phyloP scores from a whole-genome alignment of 2,329 filamentous ascomycete species.

The Trichophyton schoenleinii region DNA sequence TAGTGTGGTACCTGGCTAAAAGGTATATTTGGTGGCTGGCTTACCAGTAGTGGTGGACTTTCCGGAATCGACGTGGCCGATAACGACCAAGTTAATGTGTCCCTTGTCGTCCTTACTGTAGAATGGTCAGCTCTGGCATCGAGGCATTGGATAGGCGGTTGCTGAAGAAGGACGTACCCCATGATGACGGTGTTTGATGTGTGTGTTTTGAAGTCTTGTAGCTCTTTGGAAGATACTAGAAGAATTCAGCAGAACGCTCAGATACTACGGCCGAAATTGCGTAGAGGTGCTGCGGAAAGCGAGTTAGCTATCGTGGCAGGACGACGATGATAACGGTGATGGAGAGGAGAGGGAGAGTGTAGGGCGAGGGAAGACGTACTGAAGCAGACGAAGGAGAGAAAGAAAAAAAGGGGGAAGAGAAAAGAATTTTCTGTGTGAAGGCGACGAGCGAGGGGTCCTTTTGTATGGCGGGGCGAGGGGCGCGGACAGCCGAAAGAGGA shows the following conservation, averaged over 20 bases:
- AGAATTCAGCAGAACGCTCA: slow-evolving; percentile 35
- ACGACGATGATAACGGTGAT: slow-evolving; percentile 11
- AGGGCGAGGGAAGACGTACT: slow-evolving; percentile 29
- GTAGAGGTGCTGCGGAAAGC: slow-evolving; percentile 37
- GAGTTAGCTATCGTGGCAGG: slow-evolving; percentile 16
- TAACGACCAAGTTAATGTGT: slow-evolving; percentile 97
- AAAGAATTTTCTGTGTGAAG: slow-evolving; percentile 21
- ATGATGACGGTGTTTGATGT: slow-evolving; percentile 40
- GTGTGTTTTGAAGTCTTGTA: slow-evolving; percentile 31
- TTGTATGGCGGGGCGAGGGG: slow-evolving; percentile 34
- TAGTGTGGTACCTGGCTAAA: background rate
- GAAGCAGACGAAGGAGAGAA: slow-evolving; percentile 32
- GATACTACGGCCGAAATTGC: slow-evolving; percentile 38
- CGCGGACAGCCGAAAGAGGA: background rate
- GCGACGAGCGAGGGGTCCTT: slow-evolving; percentile 33
- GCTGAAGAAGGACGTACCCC: slow-evolving; percentile 40
- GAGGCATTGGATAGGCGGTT: background rate
- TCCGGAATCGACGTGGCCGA: slow-evolving; percentile 98
- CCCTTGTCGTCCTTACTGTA: slow-evolving; percentile 84
- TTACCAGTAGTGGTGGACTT: slow-evolving; percentile 95
- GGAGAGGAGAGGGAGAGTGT: slow-evolving; percentile 22
- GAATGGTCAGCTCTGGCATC: background rate
- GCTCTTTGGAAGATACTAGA: slow-evolving; percentile 38
- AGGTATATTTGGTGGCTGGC: slow-evolving; percentile 22
- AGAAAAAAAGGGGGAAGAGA: slow-evolving; percentile 18